phyloP scores from a whole-genome alignment of 148 eudicot genomes.

The Persicaria tinctoria region DNA sequence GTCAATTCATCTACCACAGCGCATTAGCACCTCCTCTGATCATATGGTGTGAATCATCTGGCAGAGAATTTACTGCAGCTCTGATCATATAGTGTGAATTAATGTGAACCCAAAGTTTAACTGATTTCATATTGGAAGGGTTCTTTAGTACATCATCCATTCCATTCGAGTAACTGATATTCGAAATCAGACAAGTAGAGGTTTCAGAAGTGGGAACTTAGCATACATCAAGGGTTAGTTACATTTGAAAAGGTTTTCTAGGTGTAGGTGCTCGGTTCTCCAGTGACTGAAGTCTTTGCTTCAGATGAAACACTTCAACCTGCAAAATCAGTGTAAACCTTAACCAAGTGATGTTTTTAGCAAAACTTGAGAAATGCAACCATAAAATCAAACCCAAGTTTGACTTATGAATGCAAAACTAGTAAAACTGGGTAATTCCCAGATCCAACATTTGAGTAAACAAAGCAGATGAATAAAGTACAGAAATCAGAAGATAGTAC shows the following conservation, averaged over 20 bases:
- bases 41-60: no score
- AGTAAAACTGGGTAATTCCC: not conserved
- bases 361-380: not conserved
- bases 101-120: not conserved
- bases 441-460: not conserved
- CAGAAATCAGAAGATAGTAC: conserved; percentile 24
- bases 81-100: no score
- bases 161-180: not conserved
- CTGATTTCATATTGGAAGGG: not conserved
- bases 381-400: not conserved
- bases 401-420: not conserved
- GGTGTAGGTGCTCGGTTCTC: conserved; percentile 81
- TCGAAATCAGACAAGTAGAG: not conserved
- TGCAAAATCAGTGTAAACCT: conserved; percentile 17
- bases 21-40: no score
- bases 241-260: conserved; percentile 69
- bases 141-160: conserved; percentile 1
- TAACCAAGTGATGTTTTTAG: not conserved
- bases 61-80: no score
- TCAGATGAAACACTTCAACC: conserved; percentile 90
- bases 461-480: not conserved
- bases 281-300: conserved; percentile 86
- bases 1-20: no score
- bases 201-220: not conserved
- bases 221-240: conserved; percentile 17